Evolutionary conservation across 1,284 basidiomycete species (phyloP), one percentile per base, ranked within the genome.

Genomic region (Ceratobasidium sp.): DNA sequence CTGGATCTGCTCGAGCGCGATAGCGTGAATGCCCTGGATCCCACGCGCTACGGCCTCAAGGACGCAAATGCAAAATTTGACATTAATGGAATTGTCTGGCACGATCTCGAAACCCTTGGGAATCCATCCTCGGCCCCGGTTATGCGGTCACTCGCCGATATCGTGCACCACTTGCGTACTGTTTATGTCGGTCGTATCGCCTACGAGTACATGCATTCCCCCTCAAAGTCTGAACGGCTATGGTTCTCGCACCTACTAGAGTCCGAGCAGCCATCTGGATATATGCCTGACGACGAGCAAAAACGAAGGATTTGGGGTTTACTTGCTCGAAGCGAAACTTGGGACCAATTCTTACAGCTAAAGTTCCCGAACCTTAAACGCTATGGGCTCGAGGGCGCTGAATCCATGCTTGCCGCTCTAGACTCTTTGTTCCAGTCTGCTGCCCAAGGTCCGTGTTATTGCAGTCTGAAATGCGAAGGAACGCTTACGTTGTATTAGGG

Each of bases 161-260:
- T 97, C 79, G 88, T 88, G 7, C 83, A 87, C 44, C 92, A 94
- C 83, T 86, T 97, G 20, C 89, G 91, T 77, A 84, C 87, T 0
- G 88, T 93, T 0, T 96, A 97, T 82, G 93, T 94, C 44, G 93
- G 92, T 3, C 89, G 90, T 35, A 93, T 97, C 81, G 95, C 93
- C 0, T 95, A 96, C 82, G 95, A 97, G 88, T 96, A 93, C 82
- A 95, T 94, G 93, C 93, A 95, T 83, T 92, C 93, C 8, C 92
- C 92, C 0, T 91, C 89, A 68, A 94, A 94, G 85, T 91, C 90
- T 0, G 94, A 95, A 84, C 88, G 93, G 0, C 86, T 93, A 7
- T 96, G 94, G 94, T 96, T 96, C 85, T 92, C 94, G 1, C 92
- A 94, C 81, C 86, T 94, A 20, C 87, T 97, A 14, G 95, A 97